Evolutionary conservation across 257 asterid genomes (phyloP).

Genomic region (Solanum habrochaites): DNA sequence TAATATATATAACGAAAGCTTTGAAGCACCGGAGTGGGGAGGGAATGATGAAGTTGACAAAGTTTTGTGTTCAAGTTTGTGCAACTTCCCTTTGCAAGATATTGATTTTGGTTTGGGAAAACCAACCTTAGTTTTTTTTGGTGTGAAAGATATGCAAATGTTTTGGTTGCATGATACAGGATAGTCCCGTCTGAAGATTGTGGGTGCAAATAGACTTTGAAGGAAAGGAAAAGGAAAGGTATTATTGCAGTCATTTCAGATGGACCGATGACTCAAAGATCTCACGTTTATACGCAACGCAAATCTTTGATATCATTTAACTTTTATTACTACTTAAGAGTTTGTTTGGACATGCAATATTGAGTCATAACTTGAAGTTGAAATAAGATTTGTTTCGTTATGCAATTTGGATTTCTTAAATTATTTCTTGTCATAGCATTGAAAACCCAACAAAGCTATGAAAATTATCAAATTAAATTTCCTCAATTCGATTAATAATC

Average conservation of each 20-base stretch:
- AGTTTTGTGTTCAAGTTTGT: neutral
- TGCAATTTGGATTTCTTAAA: no score
- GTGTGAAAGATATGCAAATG: neutral
- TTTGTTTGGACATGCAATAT: no score
- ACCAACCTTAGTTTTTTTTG: neutral
- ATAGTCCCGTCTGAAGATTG: neutral
- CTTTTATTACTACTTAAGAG: no score
- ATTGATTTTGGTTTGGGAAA: conserved; percentile 6
- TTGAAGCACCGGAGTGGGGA: neutral
- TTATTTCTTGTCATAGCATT: no score
- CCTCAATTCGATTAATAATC: no score
- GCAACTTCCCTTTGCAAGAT: neutral
- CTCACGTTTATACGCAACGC: neutral
- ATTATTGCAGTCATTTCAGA: neutral
- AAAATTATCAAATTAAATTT: no score
- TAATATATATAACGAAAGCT: neutral
- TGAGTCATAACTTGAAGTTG: no score
- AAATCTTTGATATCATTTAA: neutral
- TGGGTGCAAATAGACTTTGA: neutral
- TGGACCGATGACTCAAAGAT: neutral
- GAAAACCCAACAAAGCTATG: no score
- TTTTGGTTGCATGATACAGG: neutral
- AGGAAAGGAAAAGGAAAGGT: neutral
- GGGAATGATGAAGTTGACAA: neutral
- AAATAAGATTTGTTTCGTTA: no score